Base-by-base conservation (phyloP, 768 basidiomycete species). In the Termitomyces sp. region DNA sequence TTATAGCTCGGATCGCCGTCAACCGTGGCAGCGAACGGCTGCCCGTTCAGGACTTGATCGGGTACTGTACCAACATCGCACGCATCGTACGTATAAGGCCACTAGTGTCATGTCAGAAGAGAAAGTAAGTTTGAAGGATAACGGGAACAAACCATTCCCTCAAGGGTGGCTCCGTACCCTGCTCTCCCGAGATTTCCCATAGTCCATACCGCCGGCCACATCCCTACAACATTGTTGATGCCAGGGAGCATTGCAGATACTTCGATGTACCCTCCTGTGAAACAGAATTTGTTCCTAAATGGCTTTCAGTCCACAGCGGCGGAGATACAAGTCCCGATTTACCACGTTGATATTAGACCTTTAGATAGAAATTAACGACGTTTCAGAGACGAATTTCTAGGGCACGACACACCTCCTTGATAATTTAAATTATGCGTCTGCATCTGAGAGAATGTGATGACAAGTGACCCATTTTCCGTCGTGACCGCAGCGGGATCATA, bases 171-270 rank as follows among this genome's bases (percentile, higher is more conserved):
- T 65, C 93, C 92, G 64, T 89, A 94, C 16, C 93, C 92, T 22
- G 90, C 90, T 53, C 93, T 82, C 45, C 84, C 70, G 69, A 86
- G 80, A 76, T 84, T 72, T 67, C 82, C 85, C 83, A 76, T 87
- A 44, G 88, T 87, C 91, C 92, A 93, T 3, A 86, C 77, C 56
- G 89, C 90, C 36, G 91, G 91, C 91, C 90, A 92, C 80, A 81
- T 72, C 60, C 83, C 85, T 18, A 83, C 79, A 45, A 91, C 79
- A 65, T 86, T 84, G 66, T 81, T 84, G 42, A 78, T 71, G 18
- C 87, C 89, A 36, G 89, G 89, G 16, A 90, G 78, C 24, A 80
- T 79, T 22, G 87, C 85, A 13, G 77, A 79, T 4, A 79, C 73
- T 67, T 90, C 88, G 53, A 91, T 79, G 58, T 86, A 80, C 20